phyloP scores from a whole-genome alignment of 1,139 yeast genomes.

The Nakaseomyces bracarensis region DNA sequence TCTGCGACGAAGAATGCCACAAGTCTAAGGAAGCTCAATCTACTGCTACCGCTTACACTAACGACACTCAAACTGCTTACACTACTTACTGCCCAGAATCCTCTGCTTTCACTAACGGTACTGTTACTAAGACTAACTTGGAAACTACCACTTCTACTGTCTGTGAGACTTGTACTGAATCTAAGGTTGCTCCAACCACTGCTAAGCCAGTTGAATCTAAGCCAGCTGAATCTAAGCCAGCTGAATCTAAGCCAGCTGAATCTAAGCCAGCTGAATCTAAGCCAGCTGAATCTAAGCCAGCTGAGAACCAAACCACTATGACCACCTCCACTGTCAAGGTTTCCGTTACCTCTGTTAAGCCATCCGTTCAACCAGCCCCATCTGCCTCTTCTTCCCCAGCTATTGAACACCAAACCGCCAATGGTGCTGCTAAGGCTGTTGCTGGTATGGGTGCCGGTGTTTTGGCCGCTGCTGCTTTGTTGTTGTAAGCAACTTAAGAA shows the following conservation, averaged over 20 bases:
- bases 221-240: neutral
- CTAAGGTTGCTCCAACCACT: neutral
- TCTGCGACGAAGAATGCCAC: slow-evolving; percentile 5
- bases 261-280: slow-evolving; percentile 2
- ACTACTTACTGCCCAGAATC: slow-evolving; percentile 6
- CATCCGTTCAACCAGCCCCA: neutral
- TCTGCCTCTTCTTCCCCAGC: slow-evolving; percentile 6
- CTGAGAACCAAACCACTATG: slow-evolving; percentile 1
- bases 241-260: neutral
- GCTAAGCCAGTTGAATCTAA: slow-evolving; percentile 3
- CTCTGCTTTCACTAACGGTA: slow-evolving; percentile 4
- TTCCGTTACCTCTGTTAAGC: slow-evolving; percentile 3
- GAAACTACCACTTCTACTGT: slow-evolving; percentile 3
- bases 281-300: neutral
- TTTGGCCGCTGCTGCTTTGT: slow-evolving; percentile 8
- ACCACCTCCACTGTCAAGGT: slow-evolving; percentile 5
- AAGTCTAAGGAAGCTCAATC: slow-evolving; percentile 2
- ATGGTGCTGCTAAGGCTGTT: slow-evolving; percentile 8
- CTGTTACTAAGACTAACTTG: slow-evolving; percentile 1
- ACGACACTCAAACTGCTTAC: neutral
- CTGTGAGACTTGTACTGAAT: slow-evolving; percentile 4
- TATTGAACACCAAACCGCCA: slow-evolving; percentile 7
- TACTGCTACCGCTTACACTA: neutral
- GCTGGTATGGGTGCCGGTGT: slow-evolving; percentile 11
- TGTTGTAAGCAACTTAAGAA: slow-evolving; percentile 3